phyloP scores from a whole-genome alignment of 345 rosid species.

The Trapa bicornis region DNA sequence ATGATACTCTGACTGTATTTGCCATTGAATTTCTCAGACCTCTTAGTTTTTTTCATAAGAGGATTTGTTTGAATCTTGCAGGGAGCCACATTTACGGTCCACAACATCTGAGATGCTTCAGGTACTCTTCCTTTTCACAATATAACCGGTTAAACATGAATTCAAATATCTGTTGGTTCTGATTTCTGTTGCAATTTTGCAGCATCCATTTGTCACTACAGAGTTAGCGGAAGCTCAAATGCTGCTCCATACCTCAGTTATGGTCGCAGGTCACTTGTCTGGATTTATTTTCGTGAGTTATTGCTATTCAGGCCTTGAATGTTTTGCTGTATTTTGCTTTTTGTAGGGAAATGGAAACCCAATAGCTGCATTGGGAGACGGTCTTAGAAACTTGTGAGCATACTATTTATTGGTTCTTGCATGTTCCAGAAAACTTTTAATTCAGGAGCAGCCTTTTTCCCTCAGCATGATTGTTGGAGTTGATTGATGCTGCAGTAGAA shows the following conservation, averaged over 20 bases:
- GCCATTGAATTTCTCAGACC: background rate
- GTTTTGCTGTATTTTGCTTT: slow-evolving; percentile 11
- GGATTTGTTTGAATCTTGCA: slow-evolving; percentile 19
- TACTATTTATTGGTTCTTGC: background rate
- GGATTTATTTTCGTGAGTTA: slow-evolving; percentile 9
- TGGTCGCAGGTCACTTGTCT: slow-evolving; percentile 25
- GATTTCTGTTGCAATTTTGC: slow-evolving; percentile 21
- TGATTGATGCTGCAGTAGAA: slow-evolving; percentile 30
- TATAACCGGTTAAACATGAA: background rate
- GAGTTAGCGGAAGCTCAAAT: slow-evolving; percentile 38
- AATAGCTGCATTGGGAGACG: slow-evolving; percentile 29
- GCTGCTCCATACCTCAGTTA: slow-evolving; percentile 29
- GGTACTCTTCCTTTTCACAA: slow-evolving; percentile 27
- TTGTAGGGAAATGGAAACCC: slow-evolving; percentile 44
- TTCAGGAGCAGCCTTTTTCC: background rate
- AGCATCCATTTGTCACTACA: slow-evolving; percentile 81
- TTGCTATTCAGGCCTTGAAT: slow-evolving; percentile 9
- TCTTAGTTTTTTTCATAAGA: background rate
- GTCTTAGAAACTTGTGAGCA: slow-evolving; percentile 50
- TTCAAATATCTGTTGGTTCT: background rate
- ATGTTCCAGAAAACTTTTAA: background rate
- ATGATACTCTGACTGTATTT: background rate
- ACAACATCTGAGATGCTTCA: slow-evolving; percentile 64
- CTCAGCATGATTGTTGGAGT: slow-evolving; percentile 3
- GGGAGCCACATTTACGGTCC: slow-evolving; percentile 76